These are phyloP conservation scores for Backusella tuberculispora DNA, from an alignment of 192 early-diverging fungal species.

Conservation along the genomic window DNA sequence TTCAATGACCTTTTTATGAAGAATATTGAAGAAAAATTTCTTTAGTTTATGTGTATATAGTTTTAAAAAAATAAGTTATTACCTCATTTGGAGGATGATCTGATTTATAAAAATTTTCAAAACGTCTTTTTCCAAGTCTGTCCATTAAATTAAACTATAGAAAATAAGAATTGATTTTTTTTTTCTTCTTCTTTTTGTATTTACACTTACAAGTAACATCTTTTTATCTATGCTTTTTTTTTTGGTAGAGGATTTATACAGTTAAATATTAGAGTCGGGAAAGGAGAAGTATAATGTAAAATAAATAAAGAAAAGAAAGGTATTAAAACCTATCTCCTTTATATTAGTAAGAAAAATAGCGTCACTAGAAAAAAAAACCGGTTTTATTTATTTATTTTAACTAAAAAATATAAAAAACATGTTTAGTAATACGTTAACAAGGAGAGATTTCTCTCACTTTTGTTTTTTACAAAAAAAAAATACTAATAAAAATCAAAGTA, in stretches of 20 bases:
- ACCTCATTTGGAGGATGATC: not conserved
- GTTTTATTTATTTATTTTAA: slow-evolving; percentile 11
- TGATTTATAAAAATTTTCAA: not conserved
- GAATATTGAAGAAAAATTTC: not conserved
- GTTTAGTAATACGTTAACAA: slow-evolving; percentile 5
- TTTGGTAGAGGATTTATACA: no score
- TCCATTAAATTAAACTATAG: slow-evolving; percentile 1
- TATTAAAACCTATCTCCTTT: slow-evolving; percentile 6
- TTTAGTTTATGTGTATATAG: no score
- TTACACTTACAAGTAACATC: not conserved
- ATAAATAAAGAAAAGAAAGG: no score
- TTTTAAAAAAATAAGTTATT: no score
- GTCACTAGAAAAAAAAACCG: slow-evolving; percentile 1
- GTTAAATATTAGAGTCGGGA: no score
- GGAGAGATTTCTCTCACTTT: not conserved
- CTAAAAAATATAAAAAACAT: no score
- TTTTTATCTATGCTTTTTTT: no score
- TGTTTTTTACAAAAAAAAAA: not conserved
- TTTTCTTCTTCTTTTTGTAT: not conserved
- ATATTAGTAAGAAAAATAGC: not conserved
- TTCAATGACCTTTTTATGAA: not conserved
- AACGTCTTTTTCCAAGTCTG: not conserved
- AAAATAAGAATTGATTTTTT: not conserved
- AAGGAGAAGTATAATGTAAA: no score
- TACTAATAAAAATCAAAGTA: no score